These are phyloP conservation scores for Teunomyces tritomae DNA, from an alignment of 805 yeast species.

Conservation along the genomic window DNA sequence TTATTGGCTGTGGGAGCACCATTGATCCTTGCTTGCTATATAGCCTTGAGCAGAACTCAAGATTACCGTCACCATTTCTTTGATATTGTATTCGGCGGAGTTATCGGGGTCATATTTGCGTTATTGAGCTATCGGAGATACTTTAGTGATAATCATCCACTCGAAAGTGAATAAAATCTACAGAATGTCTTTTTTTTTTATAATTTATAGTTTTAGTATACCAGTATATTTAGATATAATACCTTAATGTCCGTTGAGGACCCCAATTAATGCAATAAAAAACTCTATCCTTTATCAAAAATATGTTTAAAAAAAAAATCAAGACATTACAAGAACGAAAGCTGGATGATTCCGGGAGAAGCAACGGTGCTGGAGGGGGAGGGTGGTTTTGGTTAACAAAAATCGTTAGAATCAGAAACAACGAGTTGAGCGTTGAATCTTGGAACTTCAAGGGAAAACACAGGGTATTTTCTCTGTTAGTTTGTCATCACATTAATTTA, in stretches of 20 bases:
- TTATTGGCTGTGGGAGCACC: constrained; percentile 15
- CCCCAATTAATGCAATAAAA: constrained; percentile 46
- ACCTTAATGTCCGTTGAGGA: constrained; percentile 50
- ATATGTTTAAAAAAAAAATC: constrained; percentile 16
- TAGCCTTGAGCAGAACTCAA: constrained; percentile 25
- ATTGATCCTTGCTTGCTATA: constrained; percentile 20
- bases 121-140: constrained; percentile 25
- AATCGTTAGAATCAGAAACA: constrained; percentile 21
- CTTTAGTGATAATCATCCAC: constrained; percentile 13
- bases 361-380: constrained; percentile 3
- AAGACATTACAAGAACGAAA: constrained; percentile 16
- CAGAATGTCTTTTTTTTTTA: no score
- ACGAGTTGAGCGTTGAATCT: constrained; percentile 48
- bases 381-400: constrained; percentile 9
- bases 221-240: constrained; percentile 9
- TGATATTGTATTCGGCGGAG: constrained; percentile 33
- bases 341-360: constrained; percentile 3
- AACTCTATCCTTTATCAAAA: constrained; percentile 32
- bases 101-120: constrained; percentile 29
- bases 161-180: constrained; percentile 1
- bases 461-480: constrained; percentile 5
- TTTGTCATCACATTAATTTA: constrained; percentile 43
- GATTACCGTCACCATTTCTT: constrained; percentile 32
- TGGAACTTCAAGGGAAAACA: constrained; percentile 2
- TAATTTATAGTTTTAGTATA: not conserved